Evolutionary conservation across 371 early-diverging fungal species (phyloP).

Genomic region (Encephalitozoon cuniculi): DNA sequence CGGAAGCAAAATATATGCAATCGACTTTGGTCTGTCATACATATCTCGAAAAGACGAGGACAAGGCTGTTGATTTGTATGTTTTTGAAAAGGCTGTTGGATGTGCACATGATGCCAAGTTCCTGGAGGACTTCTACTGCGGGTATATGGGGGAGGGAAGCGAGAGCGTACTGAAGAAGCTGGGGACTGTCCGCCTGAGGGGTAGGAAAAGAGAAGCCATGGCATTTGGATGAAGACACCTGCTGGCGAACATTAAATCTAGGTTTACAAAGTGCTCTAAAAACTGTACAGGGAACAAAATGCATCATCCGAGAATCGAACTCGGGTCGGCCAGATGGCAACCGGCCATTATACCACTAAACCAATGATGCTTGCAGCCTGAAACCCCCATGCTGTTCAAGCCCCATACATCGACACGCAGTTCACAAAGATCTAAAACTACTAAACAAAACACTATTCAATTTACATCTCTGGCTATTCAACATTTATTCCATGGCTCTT

Average conservation of each 20-base stretch:
- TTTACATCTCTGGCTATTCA: not conserved
- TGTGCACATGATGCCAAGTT: slow-evolving; percentile 71
- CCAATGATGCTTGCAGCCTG: slow-evolving; percentile 44
- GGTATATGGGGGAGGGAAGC: slow-evolving; percentile 17
- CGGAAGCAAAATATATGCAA: slow-evolving; percentile 64
- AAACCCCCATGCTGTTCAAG: too few relatives aligned
- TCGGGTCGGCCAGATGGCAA: slow-evolving; percentile 60
- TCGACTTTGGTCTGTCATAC: slow-evolving; percentile 92
- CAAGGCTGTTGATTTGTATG: slow-evolving; percentile 95
- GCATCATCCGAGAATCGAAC: slow-evolving; percentile 61
- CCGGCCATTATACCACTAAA: slow-evolving; percentile 61
- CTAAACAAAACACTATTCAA: not conserved
- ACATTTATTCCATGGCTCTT: slow-evolving; percentile 1
- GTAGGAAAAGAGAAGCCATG: slow-evolving; percentile 49
- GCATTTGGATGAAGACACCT: not conserved
- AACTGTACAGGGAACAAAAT: slow-evolving; percentile 25
- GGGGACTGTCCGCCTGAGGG: slow-evolving; percentile 44
- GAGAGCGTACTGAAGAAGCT: slow-evolving; percentile 35
- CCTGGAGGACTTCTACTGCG: slow-evolving; percentile 57
- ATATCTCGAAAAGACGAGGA: slow-evolving; percentile 77
- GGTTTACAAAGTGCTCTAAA: not conserved
- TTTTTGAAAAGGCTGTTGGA: slow-evolving; percentile 80
- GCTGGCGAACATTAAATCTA: not conserved
- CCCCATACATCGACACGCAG: too few relatives aligned
- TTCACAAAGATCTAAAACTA: not conserved